A percentile compares a stretch with the other conserved stretches of the same genome.
phyloP scores from a whole-genome alignment of 345 rosid species.

The Acer yangbiense region DNA sequence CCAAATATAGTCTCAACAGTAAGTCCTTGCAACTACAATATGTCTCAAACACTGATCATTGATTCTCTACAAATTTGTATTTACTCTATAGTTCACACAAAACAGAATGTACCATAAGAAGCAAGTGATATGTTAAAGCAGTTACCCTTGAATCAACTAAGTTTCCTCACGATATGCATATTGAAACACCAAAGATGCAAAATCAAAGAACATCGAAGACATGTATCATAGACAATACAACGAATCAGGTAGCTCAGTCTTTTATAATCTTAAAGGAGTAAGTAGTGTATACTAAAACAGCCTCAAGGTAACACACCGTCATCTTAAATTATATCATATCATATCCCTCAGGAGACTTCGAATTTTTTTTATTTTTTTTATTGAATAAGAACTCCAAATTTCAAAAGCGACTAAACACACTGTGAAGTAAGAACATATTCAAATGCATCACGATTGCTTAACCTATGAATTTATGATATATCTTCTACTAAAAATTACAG shows the following conservation, averaged over 20 bases:
- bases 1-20: constrained; percentile 5
- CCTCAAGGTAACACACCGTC: neutral
- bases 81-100: neutral
- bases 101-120: neutral
- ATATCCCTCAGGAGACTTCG: neutral
- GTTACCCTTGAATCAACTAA: neutral
- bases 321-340: neutral
- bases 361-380: neutral
- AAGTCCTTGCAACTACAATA: neutral
- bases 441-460: neutral
- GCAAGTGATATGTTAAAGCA: neutral
- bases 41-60: neutral
- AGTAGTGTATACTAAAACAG: neutral
- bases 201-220: neutral
- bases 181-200: neutral
- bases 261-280: neutral
- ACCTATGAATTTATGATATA: neutral
- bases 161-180: neutral
- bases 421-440: neutral
- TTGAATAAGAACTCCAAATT: neutral
- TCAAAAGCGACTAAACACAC: constrained; percentile 1
- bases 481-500: neutral
- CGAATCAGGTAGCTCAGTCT: neutral
- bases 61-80: constrained; percentile 6
- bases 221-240: neutral